Evolutionary conservation across 768 basidiomycete genomes (phyloP).

Genomic region (Amanita pallidorosea): DNA sequence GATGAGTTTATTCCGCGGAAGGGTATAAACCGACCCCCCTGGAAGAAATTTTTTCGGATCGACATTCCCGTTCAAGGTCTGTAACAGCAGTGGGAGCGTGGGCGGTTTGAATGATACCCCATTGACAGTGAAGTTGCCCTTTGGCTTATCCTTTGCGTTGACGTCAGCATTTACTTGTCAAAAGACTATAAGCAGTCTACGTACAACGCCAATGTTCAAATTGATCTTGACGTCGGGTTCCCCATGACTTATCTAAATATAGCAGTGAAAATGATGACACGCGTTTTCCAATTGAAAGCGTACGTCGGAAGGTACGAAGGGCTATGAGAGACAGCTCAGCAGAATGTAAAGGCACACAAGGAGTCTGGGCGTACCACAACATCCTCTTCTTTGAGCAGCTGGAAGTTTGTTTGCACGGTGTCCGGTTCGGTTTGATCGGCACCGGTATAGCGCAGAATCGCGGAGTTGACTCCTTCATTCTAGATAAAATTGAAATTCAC

Average conservation of each 20-base stretch:
- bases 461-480: constrained; percentile 25
- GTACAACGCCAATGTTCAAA: background rate
- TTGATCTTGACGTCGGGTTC: background rate
- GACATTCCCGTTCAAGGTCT: constrained; percentile 26
- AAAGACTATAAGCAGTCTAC: background rate
- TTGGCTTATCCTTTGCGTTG: background rate
- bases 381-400: constrained; percentile 1
- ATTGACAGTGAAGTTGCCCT: constrained; percentile 13
- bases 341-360: background rate
- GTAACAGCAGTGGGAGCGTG: constrained; percentile 26
- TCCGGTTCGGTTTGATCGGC: constrained; percentile 19
- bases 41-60: constrained; percentile 19
- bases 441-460: constrained; percentile 30
- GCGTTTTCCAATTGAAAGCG: background rate
- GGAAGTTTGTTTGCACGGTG: constrained; percentile 8
- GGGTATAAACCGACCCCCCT: constrained; percentile 20
- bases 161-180: background rate
- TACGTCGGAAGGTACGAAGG: background rate
- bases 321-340: background rate
- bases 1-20: constrained; percentile 24
- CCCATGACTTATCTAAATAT: background rate
- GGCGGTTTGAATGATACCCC: constrained; percentile 17
- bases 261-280: background rate
- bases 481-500: background rate
- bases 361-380: background rate